Base-by-base conservation (phyloP, 352 stramenopile genomes). In the Pythium sp. region DNA sequence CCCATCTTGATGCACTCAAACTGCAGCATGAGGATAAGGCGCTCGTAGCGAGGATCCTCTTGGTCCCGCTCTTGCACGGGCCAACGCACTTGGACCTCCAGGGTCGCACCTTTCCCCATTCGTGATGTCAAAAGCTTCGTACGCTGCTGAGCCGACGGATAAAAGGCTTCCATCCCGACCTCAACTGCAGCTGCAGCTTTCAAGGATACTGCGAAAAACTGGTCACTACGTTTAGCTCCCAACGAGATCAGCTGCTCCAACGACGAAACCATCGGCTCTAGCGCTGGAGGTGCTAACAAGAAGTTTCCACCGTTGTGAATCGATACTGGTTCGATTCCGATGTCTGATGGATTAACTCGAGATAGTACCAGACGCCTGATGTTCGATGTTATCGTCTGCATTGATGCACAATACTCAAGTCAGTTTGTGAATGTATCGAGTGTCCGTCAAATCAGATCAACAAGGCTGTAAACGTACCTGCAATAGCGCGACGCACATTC, bases 11-110 rank as follows among this genome's bases (percentile, higher is more conserved):
- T 93, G 62, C 89, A 96, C 67, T 93, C 84, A 26, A 95, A 84
- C 67, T 95, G 89, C 20, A 96, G 76, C 78, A 95, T 90, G n/a
- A 96, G 71, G 36, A 96, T 83, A 8, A 96, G 80, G 2, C 89
- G 78, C 63, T 96, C 89, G 64, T 94, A 96, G 24, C 89, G 87
- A 38, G 89, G 87, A 53, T 96, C 89, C 78, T 96, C 89, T 69
- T 96, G 89, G 38, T 93, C 87, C 4, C 86, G 81, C 62, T 96
- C 89, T 69, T 93, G 82, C 20, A 94, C 89, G 38, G 89, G 89
- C 89, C 89, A 96, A 24, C 86, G 87, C 41, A 96, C 82, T 74
- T 96, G 89, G 7, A 95, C 77, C 67, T 96, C 89, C 20, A 96
- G 71, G 12, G 86, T 96, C 43, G 89, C 85, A 32, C 89, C 87